Evolutionary conservation across 305 asterid genomes (phyloP).

Genomic region (Solanum hybrid): DNA sequence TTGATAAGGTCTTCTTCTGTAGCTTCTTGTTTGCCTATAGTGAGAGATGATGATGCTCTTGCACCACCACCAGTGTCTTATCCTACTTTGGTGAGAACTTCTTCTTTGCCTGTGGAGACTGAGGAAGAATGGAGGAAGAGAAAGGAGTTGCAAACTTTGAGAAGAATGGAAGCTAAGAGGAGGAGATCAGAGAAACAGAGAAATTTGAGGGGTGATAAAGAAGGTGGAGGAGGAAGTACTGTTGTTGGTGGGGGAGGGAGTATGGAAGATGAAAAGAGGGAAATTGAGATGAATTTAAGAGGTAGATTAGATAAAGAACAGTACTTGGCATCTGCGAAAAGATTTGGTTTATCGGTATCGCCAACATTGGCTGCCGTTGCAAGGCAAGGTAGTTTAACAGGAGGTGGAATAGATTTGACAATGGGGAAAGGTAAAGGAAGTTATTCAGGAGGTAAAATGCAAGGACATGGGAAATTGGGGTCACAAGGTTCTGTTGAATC

Average conservation of each 20-base stretch:
- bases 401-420: slow-evolving; percentile 36
- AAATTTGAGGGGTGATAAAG: slow-evolving; percentile 38
- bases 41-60: slow-evolving; percentile 44
- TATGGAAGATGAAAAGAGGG: slow-evolving; percentile 45
- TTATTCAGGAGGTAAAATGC: slow-evolving; percentile 18
- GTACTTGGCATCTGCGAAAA: slow-evolving; percentile 18
- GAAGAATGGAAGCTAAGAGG: slow-evolving; percentile 95
- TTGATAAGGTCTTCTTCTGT: slow-evolving; percentile 62
- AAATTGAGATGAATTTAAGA: slow-evolving; percentile 44
- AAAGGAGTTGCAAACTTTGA: slow-evolving; percentile 77
- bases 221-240: slow-evolving; percentile 18
- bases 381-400: slow-evolving; percentile 19
- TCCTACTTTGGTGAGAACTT: slow-evolving; percentile 46
- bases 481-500: slow-evolving; percentile 58
- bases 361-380: slow-evolving; percentile 20
- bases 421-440: slow-evolving; percentile 41
- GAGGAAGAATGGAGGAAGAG: slow-evolving; percentile 96
- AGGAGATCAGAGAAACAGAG: slow-evolving; percentile 83
- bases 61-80: slow-evolving; percentile 26
- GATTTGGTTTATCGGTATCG: slow-evolving; percentile 18
- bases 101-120: slow-evolving; percentile 83
- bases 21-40: slow-evolving; percentile 61
- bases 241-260: slow-evolving; percentile 23
- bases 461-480: slow-evolving; percentile 22
- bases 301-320: slow-evolving; percentile 45